Evolutionary conservation across 768 basidiomycete genomes (phyloP), one percentile per base, ranked within the genome.

Genomic region (Leccinum variicolor): DNA sequence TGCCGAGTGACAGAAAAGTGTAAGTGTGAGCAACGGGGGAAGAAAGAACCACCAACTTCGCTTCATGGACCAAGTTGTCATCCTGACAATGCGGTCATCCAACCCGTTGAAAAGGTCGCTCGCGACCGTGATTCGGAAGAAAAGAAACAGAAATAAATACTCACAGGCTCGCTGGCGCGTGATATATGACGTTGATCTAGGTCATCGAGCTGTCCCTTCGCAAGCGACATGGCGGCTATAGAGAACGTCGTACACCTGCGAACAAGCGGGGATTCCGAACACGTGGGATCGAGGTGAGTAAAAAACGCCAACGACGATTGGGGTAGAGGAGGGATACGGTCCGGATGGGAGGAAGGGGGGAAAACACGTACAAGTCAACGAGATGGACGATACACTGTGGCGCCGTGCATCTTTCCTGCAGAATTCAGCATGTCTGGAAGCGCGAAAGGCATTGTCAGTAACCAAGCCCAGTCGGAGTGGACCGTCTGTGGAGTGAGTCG

Each of bases 131-230:
- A 11, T 9, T 8, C 4, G 9, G 17, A 17, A 39, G 23, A 23
- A 26, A 28, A 49, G 4, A 14, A 19, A 33, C 23, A 17, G 17
- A 3, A 53, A 43, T 8, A 28, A 33, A 54, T 6, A 71, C 77
- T 47, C 61, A 75, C 83, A 70, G 53, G 19, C 65, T 56, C 1
- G 77, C 80, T 1, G 75, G 70, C 4, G 75, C 69, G 61, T 83
- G 79, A 59, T 76, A 82, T n/a, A 76, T 59, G 2, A 72, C 68
- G 53, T 81, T 76, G 62, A 83, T 76, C 76, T 1, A 71, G 55
- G 10, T 63, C 58, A 6, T 66, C 66, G 13, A 19, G 11, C 3
- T 68, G 69, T 8, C 75, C 73, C 17, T 73, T 66, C 1, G 71
- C 69, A 13, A 67, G 65, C 26, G 75, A 73, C 45, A 77, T 53